Evolutionary conservation across 129 eudicot species (phyloP).

Genomic region (Tagetes patula): DNA sequence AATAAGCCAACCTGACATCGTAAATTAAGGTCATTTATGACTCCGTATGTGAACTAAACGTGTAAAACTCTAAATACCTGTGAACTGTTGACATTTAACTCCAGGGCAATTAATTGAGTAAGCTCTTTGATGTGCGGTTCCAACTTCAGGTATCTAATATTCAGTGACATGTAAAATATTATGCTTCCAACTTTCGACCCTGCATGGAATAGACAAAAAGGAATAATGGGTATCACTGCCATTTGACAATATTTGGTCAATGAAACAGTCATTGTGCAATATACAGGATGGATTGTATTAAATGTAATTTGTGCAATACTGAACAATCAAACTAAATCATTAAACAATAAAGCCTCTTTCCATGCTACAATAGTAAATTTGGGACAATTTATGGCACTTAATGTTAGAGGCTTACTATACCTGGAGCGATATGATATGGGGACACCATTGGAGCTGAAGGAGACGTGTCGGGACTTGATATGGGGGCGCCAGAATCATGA

Average conservation of each 20-base stretch:
- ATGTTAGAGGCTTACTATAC: constrained; percentile 37
- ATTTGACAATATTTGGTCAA: neutral
- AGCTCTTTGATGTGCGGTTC: constrained; percentile 66
- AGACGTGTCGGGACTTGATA: constrained; percentile 41
- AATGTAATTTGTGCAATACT: constrained; percentile 3
- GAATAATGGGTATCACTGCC: neutral
- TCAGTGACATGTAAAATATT: constrained; percentile 60
- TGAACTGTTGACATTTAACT: constrained; percentile 52
- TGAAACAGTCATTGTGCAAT: neutral
- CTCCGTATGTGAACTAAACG: neutral
- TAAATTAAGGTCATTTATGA: neutral
- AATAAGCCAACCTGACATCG: constrained; percentile 60
- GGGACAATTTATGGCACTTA: neutral
- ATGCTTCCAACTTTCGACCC: constrained; percentile 62
- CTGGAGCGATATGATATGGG: constrained; percentile 47
- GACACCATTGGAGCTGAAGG: constrained; percentile 60
- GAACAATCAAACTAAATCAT: neutral
- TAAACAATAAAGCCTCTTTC: constrained; percentile 5
- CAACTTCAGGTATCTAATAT: constrained; percentile 46
- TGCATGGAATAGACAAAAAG: constrained; percentile 34
- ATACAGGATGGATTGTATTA: neutral
- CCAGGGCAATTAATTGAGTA: constrained; percentile 54
- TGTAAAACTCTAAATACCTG: constrained; percentile 51
- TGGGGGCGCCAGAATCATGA: constrained; percentile 47
- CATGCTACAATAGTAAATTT: neutral